Conservation (phyloP, 148 eudicot species). For the Heliosperma pusillum region DNA sequence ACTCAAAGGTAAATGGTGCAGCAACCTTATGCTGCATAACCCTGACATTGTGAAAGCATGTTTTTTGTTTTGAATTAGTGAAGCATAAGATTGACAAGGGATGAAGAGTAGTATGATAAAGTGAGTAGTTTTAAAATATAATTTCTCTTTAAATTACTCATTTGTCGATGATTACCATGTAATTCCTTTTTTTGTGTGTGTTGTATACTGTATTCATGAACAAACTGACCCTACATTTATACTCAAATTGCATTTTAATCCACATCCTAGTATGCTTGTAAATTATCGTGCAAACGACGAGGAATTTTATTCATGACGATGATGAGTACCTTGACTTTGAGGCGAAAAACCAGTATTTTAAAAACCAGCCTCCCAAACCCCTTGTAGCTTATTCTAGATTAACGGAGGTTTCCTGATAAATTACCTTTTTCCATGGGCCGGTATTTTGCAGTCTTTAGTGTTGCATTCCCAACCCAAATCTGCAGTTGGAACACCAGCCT, state of each 20-base stretch:
- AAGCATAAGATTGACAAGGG: too few relatives aligned
- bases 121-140: too few relatives aligned
- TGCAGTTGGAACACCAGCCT: slow-evolving; percentile 93
- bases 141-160: too few relatives aligned
- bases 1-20: slow-evolving; percentile 60
- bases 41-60: slow-evolving; percentile 41
- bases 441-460: slow-evolving; percentile 62
- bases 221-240: too few relatives aligned
- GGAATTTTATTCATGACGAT: too few relatives aligned
- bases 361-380: slow-evolving; percentile 26
- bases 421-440: slow-evolving; percentile 6
- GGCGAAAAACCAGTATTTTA: neutral
- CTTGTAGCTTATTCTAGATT: slow-evolving; percentile 12
- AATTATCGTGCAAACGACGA: too few relatives aligned
- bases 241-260: neutral
- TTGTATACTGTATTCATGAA: too few relatives aligned
- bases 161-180: too few relatives aligned
- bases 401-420: neutral
- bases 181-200: too few relatives aligned
- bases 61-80: slow-evolving; percentile 31
- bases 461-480: slow-evolving; percentile 90
- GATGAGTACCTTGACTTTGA: neutral
- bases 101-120: too few relatives aligned
- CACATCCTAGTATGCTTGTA: too few relatives aligned
- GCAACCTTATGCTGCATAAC: neutral